Evolutionary conservation across 768 basidiomycete genomes (phyloP), one percentile per base, ranked within the genome.

Genomic region (Russula olivacea): DNA sequence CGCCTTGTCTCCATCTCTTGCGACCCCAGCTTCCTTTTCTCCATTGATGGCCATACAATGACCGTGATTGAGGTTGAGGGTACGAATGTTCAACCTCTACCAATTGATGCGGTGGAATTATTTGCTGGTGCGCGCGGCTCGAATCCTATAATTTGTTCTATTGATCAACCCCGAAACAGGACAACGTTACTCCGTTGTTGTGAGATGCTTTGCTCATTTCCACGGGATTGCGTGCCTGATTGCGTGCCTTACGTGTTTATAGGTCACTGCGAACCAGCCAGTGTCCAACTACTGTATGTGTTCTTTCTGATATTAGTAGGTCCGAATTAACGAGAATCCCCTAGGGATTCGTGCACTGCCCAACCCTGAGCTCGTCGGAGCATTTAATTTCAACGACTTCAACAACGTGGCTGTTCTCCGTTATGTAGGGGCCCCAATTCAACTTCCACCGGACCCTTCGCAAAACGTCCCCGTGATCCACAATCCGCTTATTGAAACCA

Each of bases 221-320:
- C 3, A 19, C 11, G 0, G 4, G 30, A 53, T 23, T 19, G 10
- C 15, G 8, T 48, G 11, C 50, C 63, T 55, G 30, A 53, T 23
- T 19, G 10, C 15, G 8, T 48, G 11, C 50, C 63, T 55, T 2
- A 57, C 36, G 3, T 4, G 17, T 25, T 25, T 17, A 23, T 55
- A 72, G 62, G 68, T 82, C 17, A 72, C 73, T 1, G 79, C 80
- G 9, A 74, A 76, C 66, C 73, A 79, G 61, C 66, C 72, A 9
- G 71, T 79, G 12, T 73, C 67, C 43, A 82, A 81, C 66, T 82
- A 81, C 67, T 81, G 79, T 80, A 38, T 38, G 67, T 69, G 64
- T 53, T 55, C 61, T 21, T 23, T 59, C 14, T 40, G 2, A 58
- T 62, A 28, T 12, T 51, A 53, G 48, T 38, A 36, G 21, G 30